phyloP scores from a whole-genome alignment of 2,329 filamentous ascomycete genomes.

The Ophiostoma himal-ulmi region DNA sequence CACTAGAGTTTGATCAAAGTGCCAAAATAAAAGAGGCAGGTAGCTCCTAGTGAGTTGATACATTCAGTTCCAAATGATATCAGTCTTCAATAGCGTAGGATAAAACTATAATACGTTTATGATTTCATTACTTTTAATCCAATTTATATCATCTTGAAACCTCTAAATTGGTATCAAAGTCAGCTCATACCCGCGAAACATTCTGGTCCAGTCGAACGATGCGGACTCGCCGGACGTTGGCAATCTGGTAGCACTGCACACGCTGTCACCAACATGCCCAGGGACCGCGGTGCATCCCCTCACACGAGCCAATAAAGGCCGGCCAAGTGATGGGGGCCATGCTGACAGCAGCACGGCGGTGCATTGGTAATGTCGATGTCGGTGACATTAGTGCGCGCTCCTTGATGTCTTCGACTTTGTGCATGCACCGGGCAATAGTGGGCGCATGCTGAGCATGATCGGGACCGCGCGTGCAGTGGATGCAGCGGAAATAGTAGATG shows the following conservation, averaged over 20 bases:
- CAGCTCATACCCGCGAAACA: slow-evolving; percentile 4
- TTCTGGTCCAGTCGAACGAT: slow-evolving; percentile 18
- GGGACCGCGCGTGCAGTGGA: not conserved
- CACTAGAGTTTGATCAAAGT: not conserved
- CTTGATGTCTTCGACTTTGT: slow-evolving; percentile 20
- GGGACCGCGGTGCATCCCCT: not conserved
- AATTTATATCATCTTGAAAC: not conserved
- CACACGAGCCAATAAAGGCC: slow-evolving; percentile 19
- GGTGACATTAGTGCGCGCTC: slow-evolving; percentile 4
- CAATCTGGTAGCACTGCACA: slow-evolving; percentile 18
- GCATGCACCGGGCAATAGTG: not conserved
- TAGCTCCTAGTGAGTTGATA: not conserved
- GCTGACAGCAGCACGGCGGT: not conserved
- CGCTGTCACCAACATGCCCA: slow-evolving; percentile 20
- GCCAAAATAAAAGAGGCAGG: not conserved
- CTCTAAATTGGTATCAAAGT: not conserved
- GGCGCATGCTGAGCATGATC: slow-evolving; percentile 3
- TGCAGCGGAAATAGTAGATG: slow-evolving; percentile 17
- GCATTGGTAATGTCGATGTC: not conserved
- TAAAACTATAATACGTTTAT: not conserved
- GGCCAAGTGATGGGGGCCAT: slow-evolving; percentile 23
- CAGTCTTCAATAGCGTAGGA: not conserved
- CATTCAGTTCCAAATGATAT: not conserved
- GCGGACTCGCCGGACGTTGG: slow-evolving; percentile 46
- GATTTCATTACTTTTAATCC: not conserved